Evolutionary conservation across 179 eudicot species (phyloP).

Genomic region (Silene vulgaris): DNA sequence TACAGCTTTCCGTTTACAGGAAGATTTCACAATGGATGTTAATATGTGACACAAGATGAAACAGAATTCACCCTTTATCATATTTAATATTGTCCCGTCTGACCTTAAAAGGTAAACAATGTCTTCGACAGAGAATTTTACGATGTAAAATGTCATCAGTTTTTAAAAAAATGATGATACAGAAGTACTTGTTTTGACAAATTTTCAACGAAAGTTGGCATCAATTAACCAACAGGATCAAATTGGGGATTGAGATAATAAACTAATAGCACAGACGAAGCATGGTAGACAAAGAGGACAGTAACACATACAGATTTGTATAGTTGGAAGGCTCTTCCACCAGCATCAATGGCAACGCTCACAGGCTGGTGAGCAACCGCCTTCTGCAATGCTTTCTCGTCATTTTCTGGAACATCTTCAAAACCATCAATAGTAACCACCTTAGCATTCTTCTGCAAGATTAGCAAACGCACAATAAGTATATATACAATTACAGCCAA

Average conservation of each 20-base stretch:
- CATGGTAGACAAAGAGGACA: neutral
- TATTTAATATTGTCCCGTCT: neutral
- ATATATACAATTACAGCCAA: conserved; percentile 3
- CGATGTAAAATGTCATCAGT: neutral
- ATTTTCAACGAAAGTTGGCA: neutral
- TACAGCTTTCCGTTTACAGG: neutral
- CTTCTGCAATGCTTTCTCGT: conserved; percentile 63
- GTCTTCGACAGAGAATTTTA: neutral
- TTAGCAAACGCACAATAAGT: neutral
- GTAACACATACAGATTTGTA: conserved; percentile 50
- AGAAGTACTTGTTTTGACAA: neutral
- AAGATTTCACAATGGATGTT: neutral
- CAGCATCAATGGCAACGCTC: conserved; percentile 80
- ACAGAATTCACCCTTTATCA: neutral
- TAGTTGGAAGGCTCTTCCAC: conserved; percentile 60
- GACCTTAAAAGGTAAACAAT: neutral
- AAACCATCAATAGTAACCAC: conserved; percentile 70
- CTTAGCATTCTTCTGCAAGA: conserved; percentile 58
- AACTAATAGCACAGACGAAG: neutral
- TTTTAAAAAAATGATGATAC: neutral
- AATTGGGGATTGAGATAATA: neutral
- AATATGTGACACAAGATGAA: neutral
- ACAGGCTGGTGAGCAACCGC: conserved; percentile 89
- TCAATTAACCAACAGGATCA: neutral
- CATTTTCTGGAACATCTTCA: conserved; percentile 65